A percentile compares a stretch with the other conserved stretches of the same genome.
Conservation (phyloP, 495 filamentous ascomycete species). For the Hypoxylon rickii region DNA sequence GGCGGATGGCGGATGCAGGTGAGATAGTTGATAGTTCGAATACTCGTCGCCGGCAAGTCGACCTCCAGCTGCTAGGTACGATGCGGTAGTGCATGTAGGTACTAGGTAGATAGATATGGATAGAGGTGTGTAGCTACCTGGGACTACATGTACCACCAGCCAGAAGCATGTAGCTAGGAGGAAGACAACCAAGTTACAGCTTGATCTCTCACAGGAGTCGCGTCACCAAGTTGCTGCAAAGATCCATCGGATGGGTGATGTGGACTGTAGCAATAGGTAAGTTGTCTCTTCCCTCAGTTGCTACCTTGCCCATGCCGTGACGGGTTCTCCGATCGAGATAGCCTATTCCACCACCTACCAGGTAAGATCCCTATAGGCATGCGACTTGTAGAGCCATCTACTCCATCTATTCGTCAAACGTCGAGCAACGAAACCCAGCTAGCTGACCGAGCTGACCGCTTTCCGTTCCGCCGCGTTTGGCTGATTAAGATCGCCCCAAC, state of each 20-base stretch:
- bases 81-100: no score
- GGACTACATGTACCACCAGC: neutral
- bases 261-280: neutral
- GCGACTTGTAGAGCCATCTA: neutral
- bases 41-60: no score
- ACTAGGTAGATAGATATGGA: neutral
- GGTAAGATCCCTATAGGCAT: neutral
- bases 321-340: neutral
- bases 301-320: no score
- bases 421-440: constrained; percentile 14
- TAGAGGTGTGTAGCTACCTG: neutral
- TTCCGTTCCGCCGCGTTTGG: constrained; percentile 10
- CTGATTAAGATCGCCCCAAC: constrained; percentile 34
- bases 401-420: constrained; percentile 14
- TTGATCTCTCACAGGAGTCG: neutral
- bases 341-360: no score
- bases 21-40: no score
- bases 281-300: neutral
- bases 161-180: neutral
- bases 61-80: no score
- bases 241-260: neutral
- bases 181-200: no score
- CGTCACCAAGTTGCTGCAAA: neutral
- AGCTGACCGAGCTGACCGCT: constrained; percentile 27
- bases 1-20: no score